Percentiles rank a stretch among this genome's conserved stretches.
Evolutionary conservation across 768 basidiomycete genomes (phyloP).

Genomic region (Amanita polypyramis): DNA sequence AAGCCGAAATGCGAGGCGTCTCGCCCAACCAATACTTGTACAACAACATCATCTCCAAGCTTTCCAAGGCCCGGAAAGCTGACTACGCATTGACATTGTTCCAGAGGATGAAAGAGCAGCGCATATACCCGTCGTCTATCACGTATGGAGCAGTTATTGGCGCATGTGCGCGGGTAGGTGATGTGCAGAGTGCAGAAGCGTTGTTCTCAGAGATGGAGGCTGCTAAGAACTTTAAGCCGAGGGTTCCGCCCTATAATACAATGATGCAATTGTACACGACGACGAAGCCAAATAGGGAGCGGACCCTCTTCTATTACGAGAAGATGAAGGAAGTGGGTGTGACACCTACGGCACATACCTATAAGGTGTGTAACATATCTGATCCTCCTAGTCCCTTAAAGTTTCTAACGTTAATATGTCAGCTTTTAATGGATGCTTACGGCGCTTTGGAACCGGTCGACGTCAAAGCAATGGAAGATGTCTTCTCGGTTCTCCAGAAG

Average conservation of each 20-base stretch:
- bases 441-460: constrained; percentile 81
- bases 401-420: constrained; percentile 8
- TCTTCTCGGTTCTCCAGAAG: constrained; percentile 49
- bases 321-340: constrained; percentile 52
- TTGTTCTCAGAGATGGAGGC: constrained; percentile 80
- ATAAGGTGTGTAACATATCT: constrained; percentile 48
- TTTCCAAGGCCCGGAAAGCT: constrained; percentile 89
- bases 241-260: constrained; percentile 93
- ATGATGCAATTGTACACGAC: constrained; percentile 97
- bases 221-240: constrained; percentile 67
- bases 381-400: neutral
- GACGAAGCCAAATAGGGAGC: constrained; percentile 77
- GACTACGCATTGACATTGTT: constrained; percentile 85
- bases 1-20: constrained; percentile 62
- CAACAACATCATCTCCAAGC: constrained; percentile 95
- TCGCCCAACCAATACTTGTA: constrained; percentile 80
- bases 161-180: constrained; percentile 90
- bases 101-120: constrained; percentile 66
- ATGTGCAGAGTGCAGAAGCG: constrained; percentile 67
- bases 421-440: constrained; percentile 86
- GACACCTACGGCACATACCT: constrained; percentile 80
- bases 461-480: constrained; percentile 53
- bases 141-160: constrained; percentile 93
- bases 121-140: constrained; percentile 65
- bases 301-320: constrained; percentile 67